Base-by-base conservation (phyloP, 2,329 filamentous ascomycete genomes). In the Xylaria polymorpha region DNA sequence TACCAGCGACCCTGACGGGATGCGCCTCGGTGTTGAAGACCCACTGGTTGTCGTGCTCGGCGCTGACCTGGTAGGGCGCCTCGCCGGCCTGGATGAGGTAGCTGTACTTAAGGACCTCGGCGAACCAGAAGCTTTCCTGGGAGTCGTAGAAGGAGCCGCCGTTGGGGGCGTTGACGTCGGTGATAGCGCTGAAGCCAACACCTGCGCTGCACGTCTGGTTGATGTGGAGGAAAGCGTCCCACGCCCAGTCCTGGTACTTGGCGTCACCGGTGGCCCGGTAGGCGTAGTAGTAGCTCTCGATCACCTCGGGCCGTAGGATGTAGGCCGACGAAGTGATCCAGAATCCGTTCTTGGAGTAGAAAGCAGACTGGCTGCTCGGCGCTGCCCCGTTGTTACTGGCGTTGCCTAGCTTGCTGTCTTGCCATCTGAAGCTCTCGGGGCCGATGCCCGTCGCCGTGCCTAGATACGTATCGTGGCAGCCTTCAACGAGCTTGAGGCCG, bases 81-180 rank as follows among this genome's bases (percentile, higher is more conserved):
- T 93, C 91, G 77, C 81, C 82, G 0, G 87, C 85, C 77, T 90
- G 88, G 67, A 92, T 92, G 74, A 97, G 79, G 81, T 92, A 97
- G 66, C 87, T 83, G 79, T 97, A 97, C 85, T 97, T 97, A 79
- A 97, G 78, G 71, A 94, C 91, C 83, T 97, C 94, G 0, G 94
- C 93, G 79, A 97, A 94, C 83, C 92, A 90, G 82, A 96, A 97
- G 75, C 91, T 94, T 81, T 97, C 93, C 84, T 95, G 92, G 78
- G 91, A 90, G 78, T 97, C 88, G 50, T 80, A 79, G 68, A 86
- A 88, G 0, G 81, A 80, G 0, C 91, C 92, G 10, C 92, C 92
- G 37, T 83, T 84, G 3, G 76, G 74, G 3, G 80, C 81, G 73
- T 92, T 93, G 55, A 97, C 92, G 77, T 97, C 80, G 0, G 75